Percentiles rank a stretch among this genome's conserved stretches.
phyloP scores from a whole-genome alignment of 306 rosid genomes.

The Abrus pulchellus region DNA sequence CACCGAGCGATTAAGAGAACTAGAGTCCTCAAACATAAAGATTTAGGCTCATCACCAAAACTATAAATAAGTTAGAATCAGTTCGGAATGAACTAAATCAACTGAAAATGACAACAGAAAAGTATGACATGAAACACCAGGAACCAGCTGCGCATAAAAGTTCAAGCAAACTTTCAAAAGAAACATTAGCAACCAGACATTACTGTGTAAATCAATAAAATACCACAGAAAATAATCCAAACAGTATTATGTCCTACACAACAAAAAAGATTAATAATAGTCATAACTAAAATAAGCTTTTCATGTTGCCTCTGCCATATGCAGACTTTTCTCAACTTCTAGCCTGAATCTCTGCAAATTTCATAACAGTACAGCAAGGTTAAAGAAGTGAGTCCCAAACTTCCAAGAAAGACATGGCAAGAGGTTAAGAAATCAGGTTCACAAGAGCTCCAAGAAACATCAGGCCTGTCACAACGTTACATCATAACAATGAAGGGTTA shows the following conservation, averaged over 20 bases:
- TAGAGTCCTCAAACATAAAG: slow-evolving; percentile 52
- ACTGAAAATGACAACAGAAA: slow-evolving; percentile 46
- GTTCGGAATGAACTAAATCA: slow-evolving; percentile 47
- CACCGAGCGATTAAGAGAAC: slow-evolving; percentile 55
- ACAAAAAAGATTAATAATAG: slow-evolving; percentile 49
- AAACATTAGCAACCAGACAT: slow-evolving; percentile 66
- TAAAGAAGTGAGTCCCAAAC: slow-evolving; percentile 99
- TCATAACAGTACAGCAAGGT: slow-evolving; percentile 99
- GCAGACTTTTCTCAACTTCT: slow-evolving; percentile 59
- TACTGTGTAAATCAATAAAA: slow-evolving; percentile 52
- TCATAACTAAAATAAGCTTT: slow-evolving; percentile 49
- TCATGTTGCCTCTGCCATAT: slow-evolving; percentile 60
- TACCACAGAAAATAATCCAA: slow-evolving; percentile 53
- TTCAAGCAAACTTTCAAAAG: slow-evolving; percentile 54
- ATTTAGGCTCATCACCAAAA: slow-evolving; percentile 50
- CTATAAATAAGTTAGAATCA: slow-evolving; percentile 59
- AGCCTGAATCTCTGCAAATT: slow-evolving; percentile 92
- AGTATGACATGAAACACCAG: slow-evolving; percentile 55
- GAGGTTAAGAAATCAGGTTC: slow-evolving; percentile 98
- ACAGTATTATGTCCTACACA: slow-evolving; percentile 55
- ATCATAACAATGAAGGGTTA: slow-evolving; percentile 74
- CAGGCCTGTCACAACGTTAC: slow-evolving; percentile 93
- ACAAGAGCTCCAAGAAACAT: slow-evolving; percentile 99
- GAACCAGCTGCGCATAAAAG: slow-evolving; percentile 54
- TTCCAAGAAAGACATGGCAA: slow-evolving; percentile 99